phyloP scores from a whole-genome alignment of 805 yeast species.

The Saturnispora gosingensis region DNA sequence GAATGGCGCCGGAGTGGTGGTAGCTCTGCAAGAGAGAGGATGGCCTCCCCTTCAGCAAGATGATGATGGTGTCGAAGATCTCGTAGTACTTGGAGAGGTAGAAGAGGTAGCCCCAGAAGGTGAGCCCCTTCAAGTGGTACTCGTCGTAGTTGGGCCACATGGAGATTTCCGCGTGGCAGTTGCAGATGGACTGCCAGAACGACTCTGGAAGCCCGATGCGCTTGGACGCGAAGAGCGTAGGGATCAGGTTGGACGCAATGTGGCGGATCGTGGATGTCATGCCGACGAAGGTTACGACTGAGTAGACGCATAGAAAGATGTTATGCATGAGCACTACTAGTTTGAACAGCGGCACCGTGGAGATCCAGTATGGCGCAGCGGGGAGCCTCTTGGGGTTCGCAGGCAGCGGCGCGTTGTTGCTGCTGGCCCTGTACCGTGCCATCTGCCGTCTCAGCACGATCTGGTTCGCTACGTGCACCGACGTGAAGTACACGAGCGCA shows the following conservation, averaged over 20 bases:
- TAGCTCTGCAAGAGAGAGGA: conserved; percentile 61
- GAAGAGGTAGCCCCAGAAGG: conserved; percentile 55
- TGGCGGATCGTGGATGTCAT: conserved; percentile 41
- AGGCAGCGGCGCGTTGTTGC: conserved; percentile 20
- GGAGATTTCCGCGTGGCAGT: conserved; percentile 41
- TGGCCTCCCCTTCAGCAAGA: conserved; percentile 57
- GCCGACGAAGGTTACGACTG: conserved; percentile 64
- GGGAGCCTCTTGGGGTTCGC: conserved; percentile 30
- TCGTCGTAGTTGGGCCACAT: conserved; percentile 35
- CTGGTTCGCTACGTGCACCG: conserved; percentile 47
- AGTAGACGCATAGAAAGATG: conserved; percentile 51
- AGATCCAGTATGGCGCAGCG: conserved; percentile 44
- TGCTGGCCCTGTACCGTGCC: conserved; percentile 21
- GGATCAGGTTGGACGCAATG: conserved; percentile 24
- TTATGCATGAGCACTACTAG: conserved; percentile 52
- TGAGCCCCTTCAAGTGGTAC: conserved; percentile 33
- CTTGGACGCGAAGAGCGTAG: conserved; percentile 17
- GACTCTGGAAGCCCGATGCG: conserved; percentile 27
- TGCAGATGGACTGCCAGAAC: conserved; percentile 54
- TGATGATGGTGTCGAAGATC: conserved; percentile 58
- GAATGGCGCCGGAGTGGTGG: conserved; percentile 74
- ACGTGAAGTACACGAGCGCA: conserved; percentile 47
- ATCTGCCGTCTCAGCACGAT: conserved; percentile 39
- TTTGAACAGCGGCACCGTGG: conserved; percentile 39
- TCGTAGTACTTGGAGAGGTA: conserved; percentile 66